Conservation (phyloP, 306 rosid species). For the Biancaea sappan region DNA sequence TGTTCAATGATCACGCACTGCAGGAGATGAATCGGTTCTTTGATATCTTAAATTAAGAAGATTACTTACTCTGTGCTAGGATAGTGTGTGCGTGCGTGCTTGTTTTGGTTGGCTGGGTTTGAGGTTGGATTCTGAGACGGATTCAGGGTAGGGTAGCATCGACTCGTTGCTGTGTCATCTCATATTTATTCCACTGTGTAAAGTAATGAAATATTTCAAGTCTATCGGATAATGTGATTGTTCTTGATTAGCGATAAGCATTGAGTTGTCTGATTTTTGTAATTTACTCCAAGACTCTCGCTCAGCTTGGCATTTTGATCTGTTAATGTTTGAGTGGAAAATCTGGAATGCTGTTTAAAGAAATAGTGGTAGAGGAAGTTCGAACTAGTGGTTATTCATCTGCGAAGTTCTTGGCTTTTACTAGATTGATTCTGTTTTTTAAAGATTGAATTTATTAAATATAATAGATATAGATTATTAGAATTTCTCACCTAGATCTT, state of each 20-base stretch:
- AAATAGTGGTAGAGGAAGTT: not conserved
- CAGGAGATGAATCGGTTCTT: not conserved
- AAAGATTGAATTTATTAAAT: no score
- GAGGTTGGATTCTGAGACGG: not conserved
- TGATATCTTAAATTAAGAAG: not conserved
- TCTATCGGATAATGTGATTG: not conserved
- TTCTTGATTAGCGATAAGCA: not conserved
- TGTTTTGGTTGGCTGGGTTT: not conserved
- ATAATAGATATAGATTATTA: no score
- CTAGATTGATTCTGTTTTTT: not conserved
- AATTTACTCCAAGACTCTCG: not conserved
- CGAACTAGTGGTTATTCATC: not conserved
- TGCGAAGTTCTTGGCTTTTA: not conserved
- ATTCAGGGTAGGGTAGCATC: not conserved
- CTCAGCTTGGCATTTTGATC: not conserved
- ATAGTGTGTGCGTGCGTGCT: not conserved
- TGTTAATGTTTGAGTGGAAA: not conserved
- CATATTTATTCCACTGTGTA: not conserved
- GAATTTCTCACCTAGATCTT: no score
- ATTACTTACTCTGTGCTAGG: not conserved
- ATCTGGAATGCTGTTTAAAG: not conserved
- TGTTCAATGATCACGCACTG: slow-evolving; percentile 15
- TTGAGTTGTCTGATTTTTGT: not conserved
- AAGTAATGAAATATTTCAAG: not conserved
- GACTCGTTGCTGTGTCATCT: slow-evolving; percentile 7